Conservation (phyloP, 148 eudicot genomes). For the Pouteria glomerata region DNA sequence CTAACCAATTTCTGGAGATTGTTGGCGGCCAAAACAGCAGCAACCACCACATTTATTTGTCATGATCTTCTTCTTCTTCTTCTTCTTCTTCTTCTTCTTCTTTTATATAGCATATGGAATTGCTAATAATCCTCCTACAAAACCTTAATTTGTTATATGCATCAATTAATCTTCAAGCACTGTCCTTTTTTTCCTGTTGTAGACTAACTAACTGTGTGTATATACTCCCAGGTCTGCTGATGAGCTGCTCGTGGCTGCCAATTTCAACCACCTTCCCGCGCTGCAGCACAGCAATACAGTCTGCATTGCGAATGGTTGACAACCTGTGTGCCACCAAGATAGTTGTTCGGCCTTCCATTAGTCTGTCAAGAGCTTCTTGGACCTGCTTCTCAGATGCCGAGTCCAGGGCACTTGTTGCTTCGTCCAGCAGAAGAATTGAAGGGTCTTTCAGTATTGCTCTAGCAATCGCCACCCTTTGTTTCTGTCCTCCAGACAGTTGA, state of each 20-base stretch:
- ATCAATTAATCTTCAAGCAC: not conserved
- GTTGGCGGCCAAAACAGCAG: not conserved
- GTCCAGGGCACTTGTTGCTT: slow-evolving; percentile 84
- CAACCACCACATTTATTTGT: no score
- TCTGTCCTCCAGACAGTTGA: slow-evolving; percentile 77
- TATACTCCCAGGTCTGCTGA: slow-evolving; percentile 29
- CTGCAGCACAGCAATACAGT: slow-evolving; percentile 51
- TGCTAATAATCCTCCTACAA: no score
- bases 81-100: no score
- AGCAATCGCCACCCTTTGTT: slow-evolving; percentile 79
- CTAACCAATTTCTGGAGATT: no score
- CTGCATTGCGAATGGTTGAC: slow-evolving; percentile 47
- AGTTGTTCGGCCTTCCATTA: slow-evolving; percentile 59
- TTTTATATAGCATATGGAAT: not conserved
- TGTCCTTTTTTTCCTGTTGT: slow-evolving; percentile 31
- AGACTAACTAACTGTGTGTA: slow-evolving; percentile 46
- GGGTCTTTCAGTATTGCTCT: slow-evolving; percentile 73
- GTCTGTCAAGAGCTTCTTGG: slow-evolving; percentile 59
- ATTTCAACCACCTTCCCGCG: slow-evolving; percentile 53
- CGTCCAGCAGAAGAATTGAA: slow-evolving; percentile 56
- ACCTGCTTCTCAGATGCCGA: slow-evolving; percentile 51
- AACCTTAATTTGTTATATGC: no score
- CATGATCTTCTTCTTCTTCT: no score
- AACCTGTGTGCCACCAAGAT: slow-evolving; percentile 64
- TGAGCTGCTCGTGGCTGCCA: slow-evolving; percentile 57